Evolutionary conservation across 257 asterid species (phyloP).

Genomic region (Capsicum rhomboideum): DNA sequence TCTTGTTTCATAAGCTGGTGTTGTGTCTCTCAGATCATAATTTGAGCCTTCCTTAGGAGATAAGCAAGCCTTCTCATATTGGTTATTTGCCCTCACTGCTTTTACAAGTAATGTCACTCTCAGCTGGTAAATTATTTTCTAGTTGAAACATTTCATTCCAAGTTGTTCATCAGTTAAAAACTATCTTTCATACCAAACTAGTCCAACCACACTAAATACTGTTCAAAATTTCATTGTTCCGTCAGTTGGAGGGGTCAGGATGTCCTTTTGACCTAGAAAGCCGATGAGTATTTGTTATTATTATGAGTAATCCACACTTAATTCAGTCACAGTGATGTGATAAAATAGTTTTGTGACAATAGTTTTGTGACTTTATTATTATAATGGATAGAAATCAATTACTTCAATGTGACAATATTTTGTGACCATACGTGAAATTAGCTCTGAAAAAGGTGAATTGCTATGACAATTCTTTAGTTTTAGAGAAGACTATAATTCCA

Average conservation of each 20-base stretch:
- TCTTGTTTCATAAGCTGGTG: background rate
- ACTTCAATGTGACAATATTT: background rate
- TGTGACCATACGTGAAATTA: background rate
- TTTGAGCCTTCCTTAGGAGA: background rate
- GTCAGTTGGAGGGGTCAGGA: background rate
- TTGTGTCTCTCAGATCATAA: background rate
- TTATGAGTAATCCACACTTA: background rate
- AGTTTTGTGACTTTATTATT: background rate
- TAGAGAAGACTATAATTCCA: background rate
- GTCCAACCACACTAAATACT: background rate
- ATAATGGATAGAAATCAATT: too few relatives aligned
- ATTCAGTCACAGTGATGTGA: background rate
- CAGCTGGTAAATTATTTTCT: background rate
- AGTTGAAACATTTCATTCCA: background rate
- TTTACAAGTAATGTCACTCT: background rate
- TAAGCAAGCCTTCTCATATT: background rate
- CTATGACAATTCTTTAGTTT: background rate
- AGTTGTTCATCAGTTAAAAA: background rate
- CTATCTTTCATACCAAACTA: background rate
- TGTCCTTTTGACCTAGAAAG: background rate
- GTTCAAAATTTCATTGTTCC: background rate
- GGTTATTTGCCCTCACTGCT: background rate
- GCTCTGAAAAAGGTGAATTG: background rate
- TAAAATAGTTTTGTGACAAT: background rate
- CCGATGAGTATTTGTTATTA: background rate